Evolutionary conservation across 2,329 filamentous ascomycete genomes (phyloP), one percentile per base, ranked within the genome.

Genomic region (Pleurostoma richardsiae): DNA sequence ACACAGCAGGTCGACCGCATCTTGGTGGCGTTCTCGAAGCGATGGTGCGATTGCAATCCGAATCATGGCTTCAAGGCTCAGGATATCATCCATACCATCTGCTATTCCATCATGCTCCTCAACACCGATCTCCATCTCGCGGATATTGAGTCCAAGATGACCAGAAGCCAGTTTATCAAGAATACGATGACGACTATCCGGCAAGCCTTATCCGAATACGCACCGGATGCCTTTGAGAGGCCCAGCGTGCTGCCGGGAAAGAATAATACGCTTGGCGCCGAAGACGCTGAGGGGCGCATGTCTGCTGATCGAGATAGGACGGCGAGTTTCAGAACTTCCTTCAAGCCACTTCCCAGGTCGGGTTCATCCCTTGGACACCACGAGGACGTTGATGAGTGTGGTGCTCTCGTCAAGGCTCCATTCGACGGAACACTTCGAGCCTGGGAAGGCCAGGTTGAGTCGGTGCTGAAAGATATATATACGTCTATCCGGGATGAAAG

Each of bases 1-100:
- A 95, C 91, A 3, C 94, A 99, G 67, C 92, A 99, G 65, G 89
- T 99, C 26, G 94, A 99, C 63, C 86, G 94, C 31, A 92, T 99
- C 49, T 71, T 99, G 52, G 88, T 95, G 58, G 86, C 88, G 26
- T 92, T 97, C 58, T 89, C 94, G 3, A 83, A 82, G 53, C 77
- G 92, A 51, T 99, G 94, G 94, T 96, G 90, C 63, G 81, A 88
- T 55, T 96, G 91, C 73, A 99, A 99, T 62, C 82, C 88, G 1
- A 86, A 84, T 40, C 90, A 99, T 66, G 91, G 92, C 10, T 99
- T 97, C 76, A 96, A 94, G 67, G 82, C 86, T 46, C 82, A 76
- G 87, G 92, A 97, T 70, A 87, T 97, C 42, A 91, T 99, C 19
- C 92, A 99, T 64, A 96, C 91, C 28, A 95, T 97, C 53, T 95